phyloP scores from a whole-genome alignment of 768 basidiomycete genomes.

The Omphalotus guepiniiformis region DNA sequence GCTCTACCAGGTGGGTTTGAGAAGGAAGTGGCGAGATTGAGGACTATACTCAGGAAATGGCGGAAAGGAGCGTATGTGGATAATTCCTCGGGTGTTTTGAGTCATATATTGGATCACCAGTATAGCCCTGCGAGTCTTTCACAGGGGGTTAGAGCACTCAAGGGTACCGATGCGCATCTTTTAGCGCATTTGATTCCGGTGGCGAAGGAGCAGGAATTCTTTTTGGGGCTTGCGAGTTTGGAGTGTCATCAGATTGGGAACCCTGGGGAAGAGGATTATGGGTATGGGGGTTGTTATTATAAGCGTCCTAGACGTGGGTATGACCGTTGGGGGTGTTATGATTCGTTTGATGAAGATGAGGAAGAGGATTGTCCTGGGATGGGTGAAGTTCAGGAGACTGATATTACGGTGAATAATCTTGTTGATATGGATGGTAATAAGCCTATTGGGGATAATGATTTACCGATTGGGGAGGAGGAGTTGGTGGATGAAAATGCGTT shows the following conservation, averaged over 20 bases:
- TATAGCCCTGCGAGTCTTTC: slow-evolving; percentile 22
- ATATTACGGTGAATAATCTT: slow-evolving; percentile 20
- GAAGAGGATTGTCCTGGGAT: slow-evolving; percentile 15
- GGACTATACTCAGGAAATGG: slow-evolving; percentile 36
- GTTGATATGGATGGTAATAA: slow-evolving; percentile 28
- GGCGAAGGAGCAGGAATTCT: slow-evolving; percentile 29
- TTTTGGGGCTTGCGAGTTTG: slow-evolving; percentile 32
- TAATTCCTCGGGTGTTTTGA: slow-evolving; percentile 12
- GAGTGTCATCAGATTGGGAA: slow-evolving; percentile 21
- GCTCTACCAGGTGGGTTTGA: no score
- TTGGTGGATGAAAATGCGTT: slow-evolving; percentile 33
- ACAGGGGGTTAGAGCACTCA: slow-evolving; percentile 23
- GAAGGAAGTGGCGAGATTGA: slow-evolving; percentile 19
- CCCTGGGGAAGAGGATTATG: slow-evolving; percentile 17
- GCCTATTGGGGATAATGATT: slow-evolving; percentile 10
- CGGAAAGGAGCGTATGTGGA: slow-evolving; percentile 17
- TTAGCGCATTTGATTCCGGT: slow-evolving; percentile 26
- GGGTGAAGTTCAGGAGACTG: slow-evolving; percentile 23
- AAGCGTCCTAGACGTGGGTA: slow-evolving; percentile 11
- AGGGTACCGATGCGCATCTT: slow-evolving; percentile 35
- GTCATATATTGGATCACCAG: slow-evolving; percentile 24
- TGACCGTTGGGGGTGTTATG: slow-evolving; percentile 11
- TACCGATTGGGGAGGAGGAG: slow-evolving; percentile 20
- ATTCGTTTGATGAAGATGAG: slow-evolving; percentile 14
- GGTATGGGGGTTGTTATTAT: slow-evolving; percentile 12